Base-by-base conservation (phyloP, 2,329 filamentous ascomycete genomes). In the Raffaelea deltoideospora region DNA sequence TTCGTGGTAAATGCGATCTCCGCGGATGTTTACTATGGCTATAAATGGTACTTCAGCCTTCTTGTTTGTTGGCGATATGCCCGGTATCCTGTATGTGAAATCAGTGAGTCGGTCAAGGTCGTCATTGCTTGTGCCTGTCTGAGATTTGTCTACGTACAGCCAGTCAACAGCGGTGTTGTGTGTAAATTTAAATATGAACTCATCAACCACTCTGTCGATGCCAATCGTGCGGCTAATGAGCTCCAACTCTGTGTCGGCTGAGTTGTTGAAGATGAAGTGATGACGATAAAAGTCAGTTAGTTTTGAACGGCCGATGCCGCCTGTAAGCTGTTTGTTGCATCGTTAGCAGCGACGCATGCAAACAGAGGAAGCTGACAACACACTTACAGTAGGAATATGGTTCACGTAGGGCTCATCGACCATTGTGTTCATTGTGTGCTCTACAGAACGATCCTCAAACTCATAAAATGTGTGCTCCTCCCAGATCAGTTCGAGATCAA, bases 371-470 rank as follows among this genome's bases (percentile, higher is more conserved):
- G 10, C 27, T 29, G 27, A n/a, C 26, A 7, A 5, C 13, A 5
- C 26, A 30, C 36, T n/a, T 26, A 76, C 64, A 0, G 79, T 84
- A 0, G 79, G 76, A 2, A 85, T 63, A 49, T 86, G 78, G 49
- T 86, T 86, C 1, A 87, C 80, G 48, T 86, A 85, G 2, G 80
- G 81, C 51, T 84, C 73, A 33, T 76, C 64, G 2, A 85, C 79
- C 80, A 87, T 86, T 0, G 80, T 86, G n/a, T 64, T 65, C 80
- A 87, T 86, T 0, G 80, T 87, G 44, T 73, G 69, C 42, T 73
- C 72, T 0, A 84, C 79, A 3, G 71, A 72, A 10, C 79, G 66
- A 38, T 76, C 71, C 1, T 55, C 71, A 50, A 87, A 87, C 50
- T 86, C 79, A 45, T 69, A 79, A 31, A 66, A 65, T 0, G 76